Percentiles rank a stretch among this genome's conserved stretches.
Conservation (phyloP, 345 rosid species). For the Chamaenerion angustifolium region DNA sequence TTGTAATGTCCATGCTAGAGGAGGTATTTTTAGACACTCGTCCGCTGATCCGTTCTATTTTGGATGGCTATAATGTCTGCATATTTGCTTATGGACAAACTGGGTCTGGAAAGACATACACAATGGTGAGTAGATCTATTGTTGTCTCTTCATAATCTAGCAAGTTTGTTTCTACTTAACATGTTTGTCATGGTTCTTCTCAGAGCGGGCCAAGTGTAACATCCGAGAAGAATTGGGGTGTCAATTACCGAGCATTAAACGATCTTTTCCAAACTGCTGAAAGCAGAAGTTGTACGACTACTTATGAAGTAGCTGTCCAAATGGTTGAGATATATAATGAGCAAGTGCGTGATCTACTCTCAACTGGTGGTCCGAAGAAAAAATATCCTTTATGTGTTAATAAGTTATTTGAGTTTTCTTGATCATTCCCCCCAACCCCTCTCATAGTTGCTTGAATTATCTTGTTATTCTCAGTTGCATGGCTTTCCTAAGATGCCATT, state of each 20-base stretch:
- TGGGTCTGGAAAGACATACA: conserved; percentile 98
- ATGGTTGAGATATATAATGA: conserved; percentile 98
- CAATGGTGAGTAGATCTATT: conserved; percentile 46
- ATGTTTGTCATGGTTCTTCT: conserved; percentile 2
- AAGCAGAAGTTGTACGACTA: conserved; percentile 42
- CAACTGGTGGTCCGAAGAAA: conserved; percentile 46
- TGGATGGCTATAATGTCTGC: conserved; percentile 91
- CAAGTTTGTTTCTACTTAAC: conserved; percentile 7
- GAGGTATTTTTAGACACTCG: conserved; percentile 85
- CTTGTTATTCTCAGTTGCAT: too few relatives aligned
- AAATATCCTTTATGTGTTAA: conserved; percentile 60
- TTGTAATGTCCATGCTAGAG: conserved; percentile 27
- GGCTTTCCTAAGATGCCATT: too few relatives aligned
- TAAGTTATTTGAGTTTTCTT: too few relatives aligned
- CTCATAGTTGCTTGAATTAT: too few relatives aligned
- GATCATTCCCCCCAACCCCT: too few relatives aligned
- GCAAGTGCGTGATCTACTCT: conserved; percentile 93
- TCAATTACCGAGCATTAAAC: conserved; percentile 79
- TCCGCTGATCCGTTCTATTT: conserved; percentile 85
- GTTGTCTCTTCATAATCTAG: conserved; percentile 6
- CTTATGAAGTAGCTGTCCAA: conserved; percentile 89
- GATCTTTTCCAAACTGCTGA: conserved; percentile 85
- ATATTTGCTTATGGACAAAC: conserved; percentile 99
- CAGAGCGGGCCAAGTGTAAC: conserved; percentile 82
- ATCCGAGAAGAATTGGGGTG: conserved; percentile 91